These are phyloP conservation scores for Ogataea ramenticola DNA, from an alignment of 805 yeast species.

Conservation along the genomic window DNA sequence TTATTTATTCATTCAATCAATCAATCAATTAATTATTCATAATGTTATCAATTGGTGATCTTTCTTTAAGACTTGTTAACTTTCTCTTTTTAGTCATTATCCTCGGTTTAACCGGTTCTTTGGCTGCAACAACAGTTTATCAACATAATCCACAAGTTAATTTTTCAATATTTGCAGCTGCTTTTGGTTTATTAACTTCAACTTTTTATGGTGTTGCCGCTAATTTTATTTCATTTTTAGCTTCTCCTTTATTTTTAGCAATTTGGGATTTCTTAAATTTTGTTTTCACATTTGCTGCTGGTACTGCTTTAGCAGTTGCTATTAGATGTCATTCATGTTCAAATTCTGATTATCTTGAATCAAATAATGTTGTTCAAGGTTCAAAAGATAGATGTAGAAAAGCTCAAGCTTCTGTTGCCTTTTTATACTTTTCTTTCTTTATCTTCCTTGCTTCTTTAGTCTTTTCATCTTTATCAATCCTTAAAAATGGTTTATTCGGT, in stretches of 20 bases:
- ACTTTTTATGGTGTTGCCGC: constrained; percentile 75
- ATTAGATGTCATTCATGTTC: constrained; percentile 81
- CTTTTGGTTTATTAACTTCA: constrained; percentile 78
- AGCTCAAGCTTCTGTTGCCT: constrained; percentile 80
- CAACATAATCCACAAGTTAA: constrained; percentile 75
- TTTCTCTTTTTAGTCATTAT: constrained; percentile 70
- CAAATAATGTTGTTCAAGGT: constrained; percentile 70
- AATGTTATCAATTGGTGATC: constrained; percentile 63
- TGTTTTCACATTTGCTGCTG: constrained; percentile 91
- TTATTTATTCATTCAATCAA: constrained; percentile 1
- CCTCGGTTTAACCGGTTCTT: constrained; percentile 85
- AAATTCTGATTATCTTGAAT: constrained; percentile 54
- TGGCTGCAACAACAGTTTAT: constrained; percentile 53
- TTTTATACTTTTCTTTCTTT: constrained; percentile 79
- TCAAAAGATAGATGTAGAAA: constrained; percentile 83
- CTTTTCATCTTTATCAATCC: constrained; percentile 40
- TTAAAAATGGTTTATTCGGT: constrained; percentile 56
- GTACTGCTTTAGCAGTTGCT: constrained; percentile 89
- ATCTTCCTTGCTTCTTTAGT: constrained; percentile 59
- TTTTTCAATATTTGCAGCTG: constrained; percentile 80
- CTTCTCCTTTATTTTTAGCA: constrained; percentile 79
- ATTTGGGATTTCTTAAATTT: constrained; percentile 78
- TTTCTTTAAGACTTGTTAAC: constrained; percentile 65
- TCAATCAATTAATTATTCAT: background rate
- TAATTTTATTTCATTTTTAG: constrained; percentile 66